Evolutionary conservation across 176 grass and related monocot species (phyloP).

Genomic region (Raddia distichophylla): DNA sequence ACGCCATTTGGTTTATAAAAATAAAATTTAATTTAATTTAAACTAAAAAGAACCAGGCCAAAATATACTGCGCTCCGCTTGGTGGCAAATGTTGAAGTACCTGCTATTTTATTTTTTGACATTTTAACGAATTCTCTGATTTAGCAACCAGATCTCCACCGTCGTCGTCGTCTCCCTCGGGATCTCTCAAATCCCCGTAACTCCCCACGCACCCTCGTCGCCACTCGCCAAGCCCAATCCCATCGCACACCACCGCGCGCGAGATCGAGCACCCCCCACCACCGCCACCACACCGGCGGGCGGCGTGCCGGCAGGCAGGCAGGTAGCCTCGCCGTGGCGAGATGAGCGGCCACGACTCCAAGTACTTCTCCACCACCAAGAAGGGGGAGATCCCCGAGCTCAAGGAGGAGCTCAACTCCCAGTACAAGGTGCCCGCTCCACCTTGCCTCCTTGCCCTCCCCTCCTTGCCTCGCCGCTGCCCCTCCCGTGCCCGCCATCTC

Average conservation of each 20-base stretch:
- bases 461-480: neutral
- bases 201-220: conserved; percentile 23
- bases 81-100: too few species aligned
- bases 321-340: conserved; percentile 43
- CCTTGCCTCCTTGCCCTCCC: neutral
- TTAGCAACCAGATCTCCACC: conserved; percentile 35
- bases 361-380: conserved; percentile 99
- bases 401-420: conserved; percentile 99
- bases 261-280: conserved; percentile 32
- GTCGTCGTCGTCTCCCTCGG: conserved; percentile 1
- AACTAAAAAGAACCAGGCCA: too few species aligned
- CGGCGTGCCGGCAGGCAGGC: conserved; percentile 25
- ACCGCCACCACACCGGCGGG: conserved; percentile 17
- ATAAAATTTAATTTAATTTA: too few species aligned
- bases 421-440: conserved; percentile 74
- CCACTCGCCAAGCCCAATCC: conserved; percentile 20
- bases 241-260: conserved; percentile 28
- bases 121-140: too few species aligned
- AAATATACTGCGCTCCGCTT: too few species aligned
- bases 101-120: too few species aligned
- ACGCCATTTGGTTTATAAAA: too few species aligned
- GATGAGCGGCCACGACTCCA: conserved; percentile 99
- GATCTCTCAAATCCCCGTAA: conserved; percentile 4
- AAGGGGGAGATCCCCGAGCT: conserved; percentile 99
- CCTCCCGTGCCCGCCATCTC: neutral